Evolutionary conservation across 2,329 filamentous ascomycete species (phyloP).

Genomic region (Neonectria punicea): DNA sequence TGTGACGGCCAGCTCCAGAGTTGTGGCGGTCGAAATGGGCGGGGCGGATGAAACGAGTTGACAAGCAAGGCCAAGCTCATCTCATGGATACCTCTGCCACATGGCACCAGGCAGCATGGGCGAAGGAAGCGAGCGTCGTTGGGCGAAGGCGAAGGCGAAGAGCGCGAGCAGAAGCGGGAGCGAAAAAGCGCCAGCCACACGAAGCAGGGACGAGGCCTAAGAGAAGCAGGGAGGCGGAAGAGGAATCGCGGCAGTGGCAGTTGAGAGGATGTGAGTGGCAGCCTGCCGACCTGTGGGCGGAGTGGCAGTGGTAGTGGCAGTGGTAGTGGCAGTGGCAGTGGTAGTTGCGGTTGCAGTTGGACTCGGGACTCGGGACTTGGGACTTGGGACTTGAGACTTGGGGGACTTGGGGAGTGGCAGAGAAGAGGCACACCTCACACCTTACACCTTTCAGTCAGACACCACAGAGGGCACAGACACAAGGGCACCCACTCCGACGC

Average conservation of each 20-base stretch:
- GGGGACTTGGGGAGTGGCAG: conserved; percentile 8
- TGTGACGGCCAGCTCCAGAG: conserved; percentile 59
- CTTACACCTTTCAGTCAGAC: conserved; percentile 19
- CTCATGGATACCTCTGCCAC: conserved; percentile 49
- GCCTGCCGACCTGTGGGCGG: not conserved
- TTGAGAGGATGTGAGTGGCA: not conserved
- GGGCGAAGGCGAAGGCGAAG: conserved; percentile 49
- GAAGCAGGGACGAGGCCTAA: not conserved
- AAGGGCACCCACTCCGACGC: conserved; percentile 25
- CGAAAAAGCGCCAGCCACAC: conserved; percentile 4
- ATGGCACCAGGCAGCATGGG: conserved; percentile 40
- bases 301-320: not conserved
- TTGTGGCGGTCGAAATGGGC: conserved; percentile 51
- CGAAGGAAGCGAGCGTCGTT: conserved; percentile 23
- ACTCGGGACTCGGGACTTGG: too few species aligned
- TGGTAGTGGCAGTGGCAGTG: conserved; percentile 22
- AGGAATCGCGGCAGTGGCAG: not conserved
- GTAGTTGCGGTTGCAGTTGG: conserved; percentile 17
- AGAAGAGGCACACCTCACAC: conserved; percentile 19
- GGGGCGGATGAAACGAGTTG: conserved; percentile 56
- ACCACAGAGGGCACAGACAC: conserved; percentile 17
- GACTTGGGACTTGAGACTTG: too few species aligned
- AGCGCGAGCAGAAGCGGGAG: conserved; percentile 6
- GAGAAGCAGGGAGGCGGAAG: not conserved
- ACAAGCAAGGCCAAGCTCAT: conserved; percentile 57